These are phyloP conservation scores for Gnetum montanum DNA, from an alignment of 75 land plant genomes.

Conservation along the genomic window DNA sequence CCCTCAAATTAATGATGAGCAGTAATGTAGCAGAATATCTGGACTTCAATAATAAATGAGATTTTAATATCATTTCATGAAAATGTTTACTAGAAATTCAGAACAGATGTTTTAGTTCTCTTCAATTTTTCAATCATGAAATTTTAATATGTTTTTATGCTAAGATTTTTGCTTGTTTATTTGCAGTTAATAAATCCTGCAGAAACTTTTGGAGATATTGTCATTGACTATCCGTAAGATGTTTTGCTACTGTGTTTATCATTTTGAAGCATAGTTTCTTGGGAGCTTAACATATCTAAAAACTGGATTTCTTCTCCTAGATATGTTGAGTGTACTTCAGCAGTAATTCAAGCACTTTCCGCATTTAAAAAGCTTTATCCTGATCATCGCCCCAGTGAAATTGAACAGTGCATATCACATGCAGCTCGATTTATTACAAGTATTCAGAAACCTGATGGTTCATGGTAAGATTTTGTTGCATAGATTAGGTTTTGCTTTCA, in stretches of 20 bases:
- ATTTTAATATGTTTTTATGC: too few species aligned
- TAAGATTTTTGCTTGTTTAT: constrained; percentile 1
- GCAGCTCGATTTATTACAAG: constrained; percentile 46
- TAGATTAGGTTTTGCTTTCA: too few species aligned
- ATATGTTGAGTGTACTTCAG: constrained; percentile 72
- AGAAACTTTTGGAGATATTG: constrained; percentile 91
- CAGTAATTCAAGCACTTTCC: constrained; percentile 54
- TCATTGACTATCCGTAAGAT: constrained; percentile 90
- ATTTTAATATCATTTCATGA: too few species aligned
- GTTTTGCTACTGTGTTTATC: neutral
- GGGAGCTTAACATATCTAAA: too few species aligned
- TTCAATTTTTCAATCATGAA: too few species aligned
- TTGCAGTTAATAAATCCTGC: constrained; percentile 79
- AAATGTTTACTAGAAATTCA: too few species aligned
- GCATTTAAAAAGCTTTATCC: constrained; percentile 52
- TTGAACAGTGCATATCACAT: constrained; percentile 36
- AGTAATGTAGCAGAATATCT: too few species aligned
- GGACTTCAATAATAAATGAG: too few species aligned
- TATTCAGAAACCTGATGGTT: constrained; percentile 65
- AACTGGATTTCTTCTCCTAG: too few species aligned
- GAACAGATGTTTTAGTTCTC: too few species aligned
- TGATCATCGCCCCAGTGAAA: constrained; percentile 47
- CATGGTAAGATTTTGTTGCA: constrained; percentile 31
- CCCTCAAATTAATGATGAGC: too few species aligned
- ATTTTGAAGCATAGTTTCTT: neutral